Conservation (phyloP, 1,284 basidiomycete species). For the Microbotryomycetes sp. region DNA sequence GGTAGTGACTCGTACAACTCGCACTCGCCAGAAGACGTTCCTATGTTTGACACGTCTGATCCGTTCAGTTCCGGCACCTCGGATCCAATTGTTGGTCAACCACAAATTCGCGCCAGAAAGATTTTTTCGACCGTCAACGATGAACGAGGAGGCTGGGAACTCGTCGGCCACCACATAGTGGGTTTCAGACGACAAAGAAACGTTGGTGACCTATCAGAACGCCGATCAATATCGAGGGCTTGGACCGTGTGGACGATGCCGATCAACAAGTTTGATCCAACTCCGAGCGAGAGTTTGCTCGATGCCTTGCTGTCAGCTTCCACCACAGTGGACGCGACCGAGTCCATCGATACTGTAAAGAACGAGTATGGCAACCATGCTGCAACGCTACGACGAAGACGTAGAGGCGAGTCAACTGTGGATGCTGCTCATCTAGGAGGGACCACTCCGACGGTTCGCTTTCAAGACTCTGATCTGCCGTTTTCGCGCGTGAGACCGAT, state of each 20-base stretch:
- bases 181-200: slow-evolving; percentile 54
- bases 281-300: slow-evolving; percentile 4
- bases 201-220: not conserved
- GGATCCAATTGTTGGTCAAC: not conserved
- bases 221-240: not conserved
- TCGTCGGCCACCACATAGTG: slow-evolving; percentile 49
- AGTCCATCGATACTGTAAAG: not conserved
- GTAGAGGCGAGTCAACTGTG: not conserved
- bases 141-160: slow-evolving; percentile 67
- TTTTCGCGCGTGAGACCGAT: slow-evolving; percentile 23
- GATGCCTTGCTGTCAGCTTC: not conserved
- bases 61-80: not conserved
- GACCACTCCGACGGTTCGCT: not conserved
- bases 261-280: slow-evolving; percentile 3
- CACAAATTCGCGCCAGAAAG: slow-evolving; percentile 43
- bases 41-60: not conserved
- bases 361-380: not conserved
- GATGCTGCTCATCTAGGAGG: not conserved
- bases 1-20: slow-evolving; percentile 13
- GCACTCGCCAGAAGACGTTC: slow-evolving; percentile 4
- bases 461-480: slow-evolving; percentile 8
- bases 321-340: not conserved
- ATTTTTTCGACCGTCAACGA: slow-evolving; percentile 52
- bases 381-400: not conserved
- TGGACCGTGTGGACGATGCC: slow-evolving; percentile 19